Evolutionary conservation across 2,329 filamentous ascomycete species (phyloP).

Genomic region (Westerdykella ornata): DNA sequence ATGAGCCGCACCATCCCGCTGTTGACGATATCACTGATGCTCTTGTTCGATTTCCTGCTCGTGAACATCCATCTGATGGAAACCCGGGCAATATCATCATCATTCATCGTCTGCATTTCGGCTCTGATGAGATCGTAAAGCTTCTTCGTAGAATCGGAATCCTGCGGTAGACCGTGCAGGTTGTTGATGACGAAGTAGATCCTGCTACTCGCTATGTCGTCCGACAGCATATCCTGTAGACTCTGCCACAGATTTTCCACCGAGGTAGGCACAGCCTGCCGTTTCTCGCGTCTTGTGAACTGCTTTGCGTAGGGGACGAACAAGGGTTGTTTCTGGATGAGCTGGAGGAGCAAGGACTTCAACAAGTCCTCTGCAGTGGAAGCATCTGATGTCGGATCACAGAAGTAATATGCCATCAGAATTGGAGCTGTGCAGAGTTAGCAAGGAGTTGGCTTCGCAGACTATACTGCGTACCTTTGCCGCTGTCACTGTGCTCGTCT

Average conservation of each 20-base stretch:
- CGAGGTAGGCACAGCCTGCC: not conserved
- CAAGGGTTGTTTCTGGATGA: conserved; percentile 2
- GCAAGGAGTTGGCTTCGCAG: not conserved
- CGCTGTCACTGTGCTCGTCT: not conserved
- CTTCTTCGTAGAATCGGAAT: conserved; percentile 5
- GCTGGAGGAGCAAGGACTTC: conserved; percentile 4
- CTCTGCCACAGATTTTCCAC: conserved; percentile 6
- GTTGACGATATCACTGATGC: not conserved
- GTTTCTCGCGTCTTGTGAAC: conserved; percentile 1
- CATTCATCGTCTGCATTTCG: conserved; percentile 1
- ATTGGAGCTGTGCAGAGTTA: not conserved
- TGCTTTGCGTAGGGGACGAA: conserved; percentile 5
- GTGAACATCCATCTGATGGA: conserved; percentile 3
- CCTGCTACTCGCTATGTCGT: not conserved
- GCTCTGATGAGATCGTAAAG: conserved; percentile 2
- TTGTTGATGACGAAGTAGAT: conserved; percentile 7
- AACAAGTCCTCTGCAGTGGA: conserved; percentile 5
- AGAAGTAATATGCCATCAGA: conserved; percentile 6
- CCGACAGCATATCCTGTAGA: conserved; percentile 6
- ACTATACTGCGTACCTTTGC: not conserved
- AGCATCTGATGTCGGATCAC: conserved; percentile 1
- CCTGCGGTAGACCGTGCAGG: conserved; percentile 3
- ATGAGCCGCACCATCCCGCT: not conserved
- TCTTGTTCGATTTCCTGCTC: conserved; percentile 2
- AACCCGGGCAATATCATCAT: not conserved